Percentiles rank a stretch among this genome's conserved stretches.
These are phyloP conservation scores for Silene coronaria DNA, from an alignment of 179 eudicot species.

Conservation along the genomic window DNA sequence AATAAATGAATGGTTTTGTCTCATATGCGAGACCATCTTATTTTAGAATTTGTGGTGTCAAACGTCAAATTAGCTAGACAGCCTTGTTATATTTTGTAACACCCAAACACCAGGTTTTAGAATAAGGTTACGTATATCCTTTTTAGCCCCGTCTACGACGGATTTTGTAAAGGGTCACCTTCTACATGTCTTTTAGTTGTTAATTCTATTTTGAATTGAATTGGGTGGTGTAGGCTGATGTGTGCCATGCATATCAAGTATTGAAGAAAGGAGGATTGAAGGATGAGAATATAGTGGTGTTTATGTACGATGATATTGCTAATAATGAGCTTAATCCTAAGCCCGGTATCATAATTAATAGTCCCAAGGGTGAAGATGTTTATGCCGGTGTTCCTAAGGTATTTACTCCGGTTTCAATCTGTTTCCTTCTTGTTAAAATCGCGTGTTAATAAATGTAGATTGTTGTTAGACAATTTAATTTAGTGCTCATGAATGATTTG, in stretches of 20 bases:
- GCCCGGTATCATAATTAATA: slow-evolving; percentile 74
- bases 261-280: slow-evolving; percentile 83
- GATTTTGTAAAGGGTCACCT: background rate
- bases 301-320: slow-evolving; percentile 91
- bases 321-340: slow-evolving; percentile 58
- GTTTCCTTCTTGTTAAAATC: background rate
- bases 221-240: slow-evolving; percentile 59
- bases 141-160: background rate
- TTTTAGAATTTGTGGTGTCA: too few relatives aligned
- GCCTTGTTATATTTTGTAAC: too few relatives aligned
- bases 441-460: too few relatives aligned
- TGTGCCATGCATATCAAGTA: slow-evolving; percentile 90
- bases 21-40: too few relatives aligned
- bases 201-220: too few relatives aligned
- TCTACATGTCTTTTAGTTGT: too few relatives aligned
- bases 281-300: slow-evolving; percentile 86
- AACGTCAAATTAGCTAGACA: too few relatives aligned
- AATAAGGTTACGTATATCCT: background rate
- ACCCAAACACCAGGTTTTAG: too few relatives aligned
- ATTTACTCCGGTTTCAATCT: background rate
- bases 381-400: slow-evolving; percentile 97
- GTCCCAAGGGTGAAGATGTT: slow-evolving; percentile 65
- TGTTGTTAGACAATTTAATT: too few relatives aligned
- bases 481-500: too few relatives aligned
- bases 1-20: too few relatives aligned